Conservation (phyloP, 345 rosid species). For the Hibiscus mutabilis region DNA sequence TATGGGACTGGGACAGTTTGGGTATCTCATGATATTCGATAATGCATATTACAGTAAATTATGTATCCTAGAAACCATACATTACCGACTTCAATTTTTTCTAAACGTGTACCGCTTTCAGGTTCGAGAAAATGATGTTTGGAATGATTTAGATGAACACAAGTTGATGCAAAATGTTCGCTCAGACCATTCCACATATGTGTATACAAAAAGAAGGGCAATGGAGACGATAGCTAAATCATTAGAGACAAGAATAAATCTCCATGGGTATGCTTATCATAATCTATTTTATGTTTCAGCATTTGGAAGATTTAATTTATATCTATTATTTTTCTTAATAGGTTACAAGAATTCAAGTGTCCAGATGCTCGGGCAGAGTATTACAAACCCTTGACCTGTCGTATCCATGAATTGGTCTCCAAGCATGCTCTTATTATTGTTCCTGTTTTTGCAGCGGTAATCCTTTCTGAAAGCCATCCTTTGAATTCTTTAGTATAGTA, state of each 20-base stretch:
- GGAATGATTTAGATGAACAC: slow-evolving; percentile 44
- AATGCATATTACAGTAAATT: background rate
- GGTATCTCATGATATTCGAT: slow-evolving; percentile 32
- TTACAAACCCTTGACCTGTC: slow-evolving; percentile 67
- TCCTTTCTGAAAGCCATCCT: slow-evolving; percentile 20
- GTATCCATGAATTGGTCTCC: slow-evolving; percentile 51
- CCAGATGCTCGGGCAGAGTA: slow-evolving; percentile 49
- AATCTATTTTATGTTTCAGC: background rate
- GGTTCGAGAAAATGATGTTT: slow-evolving; percentile 54
- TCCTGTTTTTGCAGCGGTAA: slow-evolving; percentile 54
- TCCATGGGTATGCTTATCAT: slow-evolving; percentile 46
- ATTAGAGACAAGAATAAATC: slow-evolving; percentile 47
- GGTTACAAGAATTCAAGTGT: slow-evolving; percentile 69
- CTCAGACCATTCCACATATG: slow-evolving; percentile 29
- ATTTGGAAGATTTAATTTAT: slow-evolving; percentile 9
- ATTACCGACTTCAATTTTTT: background rate
- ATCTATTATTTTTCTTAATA: slow-evolving; percentile 14
- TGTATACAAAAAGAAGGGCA: slow-evolving; percentile 43
- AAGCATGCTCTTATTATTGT: slow-evolving; percentile 32
- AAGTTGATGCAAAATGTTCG: slow-evolving; percentile 29
- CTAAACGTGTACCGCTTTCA: slow-evolving; percentile 20
- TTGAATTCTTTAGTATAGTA: slow-evolving; percentile 29
- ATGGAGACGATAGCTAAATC: slow-evolving; percentile 33
- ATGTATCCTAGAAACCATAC: background rate
- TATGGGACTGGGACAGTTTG: slow-evolving; percentile 54